Conservation (phyloP, 2,329 filamentous ascomycete species). For the Endocalyx cinctus region DNA sequence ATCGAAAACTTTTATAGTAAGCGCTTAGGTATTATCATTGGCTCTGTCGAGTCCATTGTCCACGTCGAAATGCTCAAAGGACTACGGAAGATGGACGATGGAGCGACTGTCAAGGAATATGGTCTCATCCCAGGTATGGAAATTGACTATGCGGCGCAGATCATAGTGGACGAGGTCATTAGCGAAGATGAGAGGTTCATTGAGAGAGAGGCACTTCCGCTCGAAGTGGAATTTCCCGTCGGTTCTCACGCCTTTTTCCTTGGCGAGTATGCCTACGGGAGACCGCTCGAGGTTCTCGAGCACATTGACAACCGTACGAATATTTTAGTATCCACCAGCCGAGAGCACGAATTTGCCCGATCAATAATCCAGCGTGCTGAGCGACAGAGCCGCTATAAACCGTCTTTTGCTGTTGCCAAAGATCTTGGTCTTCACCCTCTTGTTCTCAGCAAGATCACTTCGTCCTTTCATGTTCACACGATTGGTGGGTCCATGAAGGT, state of each 20-base stretch:
- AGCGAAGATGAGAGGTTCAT: constrained; percentile 92
- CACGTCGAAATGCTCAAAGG: constrained; percentile 94
- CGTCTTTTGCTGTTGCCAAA: constrained; percentile 84
- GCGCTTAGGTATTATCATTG: constrained; percentile 81
- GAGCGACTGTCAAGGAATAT: constrained; percentile 90
- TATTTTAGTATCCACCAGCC: constrained; percentile 70
- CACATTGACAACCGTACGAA: constrained; percentile 73
- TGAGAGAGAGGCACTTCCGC: constrained; percentile 79
- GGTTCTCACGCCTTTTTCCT: constrained; percentile 86
- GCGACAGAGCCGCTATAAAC: constrained; percentile 68
- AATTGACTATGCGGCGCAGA: constrained; percentile 85
- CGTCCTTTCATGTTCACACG: constrained; percentile 77
- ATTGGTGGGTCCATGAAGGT: constrained; percentile 71
- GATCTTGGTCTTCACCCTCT: constrained; percentile 78
- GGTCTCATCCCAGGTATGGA: constrained; percentile 80
- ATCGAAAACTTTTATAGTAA: constrained; percentile 89
- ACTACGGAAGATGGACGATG: constrained; percentile 82
- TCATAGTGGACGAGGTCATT: constrained; percentile 82
- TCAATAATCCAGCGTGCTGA: constrained; percentile 69
- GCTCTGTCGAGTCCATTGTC: constrained; percentile 80
- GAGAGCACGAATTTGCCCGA: constrained; percentile 77
- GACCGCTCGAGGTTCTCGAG: constrained; percentile 76
- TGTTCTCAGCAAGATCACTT: constrained; percentile 91
- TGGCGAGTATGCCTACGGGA: constrained; percentile 87
- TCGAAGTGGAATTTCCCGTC: constrained; percentile 86